Evolutionary conservation across 495 filamentous ascomycete genomes (phyloP).

Genomic region (Penicillium canariense): DNA sequence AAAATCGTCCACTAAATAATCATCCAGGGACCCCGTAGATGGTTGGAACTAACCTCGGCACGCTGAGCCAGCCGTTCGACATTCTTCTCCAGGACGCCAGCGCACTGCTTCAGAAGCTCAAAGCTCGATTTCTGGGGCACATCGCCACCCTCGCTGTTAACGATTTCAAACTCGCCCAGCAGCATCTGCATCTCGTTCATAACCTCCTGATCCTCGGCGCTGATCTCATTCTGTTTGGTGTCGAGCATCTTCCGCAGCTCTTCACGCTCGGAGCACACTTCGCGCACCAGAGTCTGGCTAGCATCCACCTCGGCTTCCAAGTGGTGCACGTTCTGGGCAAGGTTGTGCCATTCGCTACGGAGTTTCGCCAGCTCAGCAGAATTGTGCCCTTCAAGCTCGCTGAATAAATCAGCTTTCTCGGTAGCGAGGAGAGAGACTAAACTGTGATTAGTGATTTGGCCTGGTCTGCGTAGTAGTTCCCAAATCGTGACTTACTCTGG

Average conservation of each 20-base stretch:
- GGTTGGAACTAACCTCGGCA: constrained; percentile 42
- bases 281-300: constrained; percentile 38
- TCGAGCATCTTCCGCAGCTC: constrained; percentile 44
- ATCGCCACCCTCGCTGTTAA: constrained; percentile 33
- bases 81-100: constrained; percentile 45
- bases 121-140: constrained; percentile 38
- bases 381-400: constrained; percentile 46
- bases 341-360: constrained; percentile 44
- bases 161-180: constrained; percentile 39
- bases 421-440: constrained; percentile 46
- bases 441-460: constrained; percentile 26
- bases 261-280: constrained; percentile 43
- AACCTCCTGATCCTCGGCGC: constrained; percentile 40
- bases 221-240: constrained; percentile 38
- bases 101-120: constrained; percentile 44
- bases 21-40: neutral
- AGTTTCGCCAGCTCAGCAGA: constrained; percentile 45
- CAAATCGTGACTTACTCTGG: constrained; percentile 36
- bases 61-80: constrained; percentile 45
- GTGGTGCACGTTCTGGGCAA: constrained; percentile 38
- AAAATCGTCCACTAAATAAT: neutral
- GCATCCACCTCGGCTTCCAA: constrained; percentile 44
- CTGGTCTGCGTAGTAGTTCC: neutral
- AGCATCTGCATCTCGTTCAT: constrained; percentile 46
- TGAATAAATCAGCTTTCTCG: constrained; percentile 49